Percentiles rank a stretch among this genome's conserved stretches.
These are phyloP conservation scores for Vitis rupestris DNA, from an alignment of 164 flowering plant species.

Conservation along the genomic window DNA sequence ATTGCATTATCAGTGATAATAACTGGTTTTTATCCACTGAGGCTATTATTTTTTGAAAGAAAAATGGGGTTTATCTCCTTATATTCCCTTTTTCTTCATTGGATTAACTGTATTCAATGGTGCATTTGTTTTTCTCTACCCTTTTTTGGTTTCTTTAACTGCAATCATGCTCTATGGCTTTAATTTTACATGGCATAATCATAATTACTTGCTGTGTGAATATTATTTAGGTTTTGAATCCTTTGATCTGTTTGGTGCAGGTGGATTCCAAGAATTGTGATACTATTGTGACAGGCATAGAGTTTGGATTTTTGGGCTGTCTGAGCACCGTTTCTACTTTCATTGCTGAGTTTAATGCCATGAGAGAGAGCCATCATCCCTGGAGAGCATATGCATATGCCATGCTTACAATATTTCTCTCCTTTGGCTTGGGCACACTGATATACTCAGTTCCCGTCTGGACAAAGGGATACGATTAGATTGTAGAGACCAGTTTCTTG, in stretches of 20 bases:
- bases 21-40: too few relatives aligned
- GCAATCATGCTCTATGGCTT: too few relatives aligned
- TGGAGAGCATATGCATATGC: constrained; percentile 84
- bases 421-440: constrained; percentile 68
- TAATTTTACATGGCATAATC: too few relatives aligned
- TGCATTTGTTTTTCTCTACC: too few relatives aligned
- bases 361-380: constrained; percentile 59
- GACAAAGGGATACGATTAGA: constrained; percentile 31
- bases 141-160: too few relatives aligned
- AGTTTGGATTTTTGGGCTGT: constrained; percentile 83
- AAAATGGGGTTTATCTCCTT: not conserved
- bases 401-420: constrained; percentile 41
- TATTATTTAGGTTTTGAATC: too few relatives aligned
- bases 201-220: too few relatives aligned
- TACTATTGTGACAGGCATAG: constrained; percentile 59
- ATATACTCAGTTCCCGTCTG: constrained; percentile 73
- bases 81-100: too few relatives aligned
- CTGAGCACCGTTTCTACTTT: constrained; percentile 94
- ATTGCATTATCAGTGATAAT: too few relatives aligned
- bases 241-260: constrained; percentile 31
- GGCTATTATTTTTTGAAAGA: too few relatives aligned
- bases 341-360: constrained; percentile 76
- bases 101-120: too few relatives aligned
- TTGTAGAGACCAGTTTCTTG: not conserved
- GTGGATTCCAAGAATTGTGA: constrained; percentile 51